Percentiles rank a stretch among this genome's conserved stretches.
These are phyloP conservation scores for Crithidia thermophila DNA, from an alignment of 208 protist genomes.

Conservation along the genomic window DNA sequence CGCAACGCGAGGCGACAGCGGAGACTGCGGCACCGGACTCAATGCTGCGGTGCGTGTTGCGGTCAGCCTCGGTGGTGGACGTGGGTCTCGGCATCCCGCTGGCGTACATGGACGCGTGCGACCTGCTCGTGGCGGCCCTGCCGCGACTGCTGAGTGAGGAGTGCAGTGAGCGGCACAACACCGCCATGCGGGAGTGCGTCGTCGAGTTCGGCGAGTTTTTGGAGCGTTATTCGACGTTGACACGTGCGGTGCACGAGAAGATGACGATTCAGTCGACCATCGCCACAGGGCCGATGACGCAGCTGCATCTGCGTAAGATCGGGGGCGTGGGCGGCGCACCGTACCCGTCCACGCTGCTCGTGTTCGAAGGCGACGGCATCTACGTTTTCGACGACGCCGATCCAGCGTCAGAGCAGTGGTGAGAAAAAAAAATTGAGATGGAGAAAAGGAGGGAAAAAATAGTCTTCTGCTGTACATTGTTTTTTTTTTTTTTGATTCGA, in stretches of 20 bases:
- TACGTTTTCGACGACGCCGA: constrained; percentile 64
- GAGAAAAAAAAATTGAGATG: constrained; percentile 4
- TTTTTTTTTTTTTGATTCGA: constrained; percentile 3
- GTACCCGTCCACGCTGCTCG: constrained; percentile 55
- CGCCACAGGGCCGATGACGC: constrained; percentile 54
- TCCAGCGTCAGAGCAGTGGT: constrained; percentile 67
- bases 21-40: not conserved
- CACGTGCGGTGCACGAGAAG: constrained; percentile 44
- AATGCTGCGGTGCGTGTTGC: constrained; percentile 30
- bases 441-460: too few species aligned
- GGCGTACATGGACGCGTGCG: constrained; percentile 51
- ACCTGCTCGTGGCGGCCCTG: constrained; percentile 42
- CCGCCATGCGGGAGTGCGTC: constrained; percentile 63
- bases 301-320: constrained; percentile 68
- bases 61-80: constrained; percentile 42
- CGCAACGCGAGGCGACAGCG: not conserved
- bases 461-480: not conserved
- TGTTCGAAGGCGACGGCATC: constrained; percentile 61
- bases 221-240: constrained; percentile 71
- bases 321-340: constrained; percentile 62
- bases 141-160: constrained; percentile 47
- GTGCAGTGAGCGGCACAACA: constrained; percentile 59
- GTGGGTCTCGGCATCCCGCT: constrained; percentile 74
- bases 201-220: constrained; percentile 71
- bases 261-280: constrained; percentile 67